Percentiles rank a stretch among this genome's conserved stretches.
Conservation (phyloP, 139 green algal species). For the Marvania coccoides region DNA sequence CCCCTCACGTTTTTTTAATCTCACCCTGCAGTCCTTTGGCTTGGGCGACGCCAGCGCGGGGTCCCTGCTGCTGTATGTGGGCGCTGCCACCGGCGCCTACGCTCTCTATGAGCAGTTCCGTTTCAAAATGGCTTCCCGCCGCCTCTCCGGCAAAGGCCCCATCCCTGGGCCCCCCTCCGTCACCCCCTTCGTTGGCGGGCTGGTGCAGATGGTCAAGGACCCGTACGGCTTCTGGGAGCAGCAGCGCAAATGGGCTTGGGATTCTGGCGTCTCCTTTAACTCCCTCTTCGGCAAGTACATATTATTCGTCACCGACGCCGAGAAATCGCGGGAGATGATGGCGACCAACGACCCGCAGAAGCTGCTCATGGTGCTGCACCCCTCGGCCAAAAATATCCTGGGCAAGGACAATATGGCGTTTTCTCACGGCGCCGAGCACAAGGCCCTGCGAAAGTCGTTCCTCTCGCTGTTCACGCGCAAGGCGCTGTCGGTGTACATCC, state of each 20-base stretch:
- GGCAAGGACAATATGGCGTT: slow-evolving; percentile 77
- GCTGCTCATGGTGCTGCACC: slow-evolving; percentile 73
- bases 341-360: slow-evolving; percentile 43
- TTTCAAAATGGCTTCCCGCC: slow-evolving; percentile 28
- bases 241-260: slow-evolving; percentile 16
- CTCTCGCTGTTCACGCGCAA: slow-evolving; percentile 77
- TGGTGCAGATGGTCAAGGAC: slow-evolving; percentile 75
- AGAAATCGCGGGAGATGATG: slow-evolving; percentile 58
- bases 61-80: slow-evolving; percentile 16
- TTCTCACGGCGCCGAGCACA: slow-evolving; percentile 68
- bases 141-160: slow-evolving; percentile 20
- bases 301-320: slow-evolving; percentile 68
- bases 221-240: slow-evolving; percentile 44
- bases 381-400: slow-evolving; percentile 68
- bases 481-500: slow-evolving; percentile 66
- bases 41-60: background rate
- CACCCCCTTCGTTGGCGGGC: slow-evolving; percentile 60
- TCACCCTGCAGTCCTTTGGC: background rate
- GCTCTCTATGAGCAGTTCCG: slow-evolving; percentile 47
- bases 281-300: slow-evolving; percentile 67
- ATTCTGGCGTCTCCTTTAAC: slow-evolving; percentile 64
- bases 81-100: slow-evolving; percentile 28
- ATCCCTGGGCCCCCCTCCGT: slow-evolving; percentile 40
- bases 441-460: slow-evolving; percentile 73
- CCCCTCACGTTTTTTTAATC: background rate